These are phyloP conservation scores for Dactylellina drechsleri DNA, from an alignment of 2,329 filamentous ascomycete species.

Conservation along the genomic window DNA sequence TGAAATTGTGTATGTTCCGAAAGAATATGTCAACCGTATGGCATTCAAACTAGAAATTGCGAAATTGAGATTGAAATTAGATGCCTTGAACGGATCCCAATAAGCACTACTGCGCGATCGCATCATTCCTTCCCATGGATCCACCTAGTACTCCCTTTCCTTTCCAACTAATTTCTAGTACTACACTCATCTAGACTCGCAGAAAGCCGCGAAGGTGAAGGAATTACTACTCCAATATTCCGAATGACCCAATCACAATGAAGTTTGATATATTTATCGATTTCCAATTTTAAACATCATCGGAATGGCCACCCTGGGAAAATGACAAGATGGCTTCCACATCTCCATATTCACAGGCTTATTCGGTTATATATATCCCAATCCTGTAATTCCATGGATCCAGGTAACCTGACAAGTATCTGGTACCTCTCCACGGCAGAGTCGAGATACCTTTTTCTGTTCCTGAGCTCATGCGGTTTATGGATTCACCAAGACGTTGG, in stretches of 20 bases:
- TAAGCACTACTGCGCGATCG: slow-evolving; percentile 45
- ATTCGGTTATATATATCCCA: too few species aligned
- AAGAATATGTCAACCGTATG: too few species aligned
- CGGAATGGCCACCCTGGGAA: not conserved
- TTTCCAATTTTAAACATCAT: not conserved
- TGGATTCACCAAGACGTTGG: slow-evolving; percentile 7
- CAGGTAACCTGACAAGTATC: slow-evolving; percentile 16
- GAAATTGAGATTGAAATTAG: slow-evolving; percentile 18
- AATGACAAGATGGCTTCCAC: not conserved
- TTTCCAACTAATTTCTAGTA: not conserved
- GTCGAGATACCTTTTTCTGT: slow-evolving; percentile 22
- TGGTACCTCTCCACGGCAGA: slow-evolving; percentile 24
- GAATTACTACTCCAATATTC: not conserved
- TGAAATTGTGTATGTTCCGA: too few species aligned
- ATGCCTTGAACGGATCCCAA: not conserved
- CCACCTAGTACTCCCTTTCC: not conserved
- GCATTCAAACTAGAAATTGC: slow-evolving; percentile 14
- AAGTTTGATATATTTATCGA: not conserved
- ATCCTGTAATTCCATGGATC: not conserved
- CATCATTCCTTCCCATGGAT: slow-evolving; percentile 6
- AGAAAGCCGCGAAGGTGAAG: not conserved
- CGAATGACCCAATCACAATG: slow-evolving; percentile 3
- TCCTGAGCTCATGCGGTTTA: not conserved
- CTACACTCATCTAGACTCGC: not conserved
- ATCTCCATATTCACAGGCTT: not conserved